These are phyloP conservation scores for Sporobolomyces roseus DNA, from an alignment of 768 basidiomycete genomes.

Conservation along the genomic window DNA sequence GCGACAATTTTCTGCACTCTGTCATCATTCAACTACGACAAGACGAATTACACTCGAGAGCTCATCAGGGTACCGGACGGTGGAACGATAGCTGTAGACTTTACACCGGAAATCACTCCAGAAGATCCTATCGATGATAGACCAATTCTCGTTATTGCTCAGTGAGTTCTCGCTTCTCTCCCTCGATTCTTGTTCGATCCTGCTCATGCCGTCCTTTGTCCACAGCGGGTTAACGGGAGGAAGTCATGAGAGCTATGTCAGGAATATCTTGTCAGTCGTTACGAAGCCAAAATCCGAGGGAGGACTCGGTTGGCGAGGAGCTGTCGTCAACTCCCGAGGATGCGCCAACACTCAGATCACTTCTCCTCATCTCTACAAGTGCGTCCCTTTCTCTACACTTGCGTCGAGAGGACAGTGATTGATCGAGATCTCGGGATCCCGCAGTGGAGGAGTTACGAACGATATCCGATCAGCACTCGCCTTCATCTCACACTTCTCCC, in stretches of 20 bases:
- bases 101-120: constrained; percentile 43
- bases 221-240: constrained; percentile 43
- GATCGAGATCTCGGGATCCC: background rate
- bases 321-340: constrained; percentile 88
- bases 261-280: constrained; percentile 71
- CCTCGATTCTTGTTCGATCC: too few species aligned
- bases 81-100: constrained; percentile 51
- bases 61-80: constrained; percentile 52
- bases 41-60: constrained; percentile 45
- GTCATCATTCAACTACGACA: constrained; percentile 27
- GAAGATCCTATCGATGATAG: constrained; percentile 49
- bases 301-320: constrained; percentile 85
- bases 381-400: background rate
- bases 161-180: constrained; percentile 39
- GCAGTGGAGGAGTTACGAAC: constrained; percentile 79
- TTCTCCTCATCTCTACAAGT: constrained; percentile 64
- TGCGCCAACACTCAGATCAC: constrained; percentile 87
- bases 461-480: constrained; percentile 78
- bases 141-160: constrained; percentile 53
- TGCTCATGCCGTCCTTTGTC: background rate
- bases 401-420: background rate
- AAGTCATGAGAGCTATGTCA: constrained; percentile 76
- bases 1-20: constrained; percentile 36
- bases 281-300: constrained; percentile 67
- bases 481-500: constrained; percentile 68